Base-by-base conservation (phyloP, 1,284 basidiomycete species). In the Athelia psychrophila region DNA sequence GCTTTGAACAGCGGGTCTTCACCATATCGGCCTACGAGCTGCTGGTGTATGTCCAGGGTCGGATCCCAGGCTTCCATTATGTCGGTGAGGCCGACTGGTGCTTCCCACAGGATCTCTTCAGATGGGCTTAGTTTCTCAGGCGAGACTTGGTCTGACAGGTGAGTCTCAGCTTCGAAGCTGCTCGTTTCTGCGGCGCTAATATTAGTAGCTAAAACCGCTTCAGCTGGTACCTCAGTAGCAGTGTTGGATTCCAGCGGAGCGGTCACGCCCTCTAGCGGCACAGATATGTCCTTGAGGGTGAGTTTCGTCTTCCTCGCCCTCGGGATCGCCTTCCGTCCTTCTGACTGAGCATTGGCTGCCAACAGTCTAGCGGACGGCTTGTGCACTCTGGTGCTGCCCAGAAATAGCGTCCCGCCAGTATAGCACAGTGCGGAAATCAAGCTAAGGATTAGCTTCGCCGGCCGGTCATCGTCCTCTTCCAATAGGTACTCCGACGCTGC, bases 401-500 rank as follows among this genome's bases (percentile, higher is more conserved):
- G 46, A 32, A 48, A 51, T 1, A 51, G 15, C 40, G 16, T 12
- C 12, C 33, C n/a, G 10, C 33, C 33, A 10, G 33, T 35, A n/a
- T 35, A 35, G n/a, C 33, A 35, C n/a, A 46, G 51, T 1, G 27
- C 12, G 0, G 33, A 36, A 1, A 51, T 46, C 2, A 51, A 18
- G 22, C 48, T 51, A 3, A 51, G 51, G 9, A 51, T 8, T 13
- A 48, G 24, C 6, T 19, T n/a, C 0, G 46, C 10, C n/a, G 33
- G 33, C n/a, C 12, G 12, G n/a, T 35, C n/a, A 1, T 30, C 45
- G 23, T 51, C 51, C 16, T 58, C 51, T 1, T 20, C 20, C 13
- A 36, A 32, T 2, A 58, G 48, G 36, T 59, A 72, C 51, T 71
- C 68, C 4, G 46, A 54, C 8, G 44, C 32, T 0, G 63, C 58